phyloP scores from a whole-genome alignment of 139 green algal genomes.

The Tetraselmis chui region DNA sequence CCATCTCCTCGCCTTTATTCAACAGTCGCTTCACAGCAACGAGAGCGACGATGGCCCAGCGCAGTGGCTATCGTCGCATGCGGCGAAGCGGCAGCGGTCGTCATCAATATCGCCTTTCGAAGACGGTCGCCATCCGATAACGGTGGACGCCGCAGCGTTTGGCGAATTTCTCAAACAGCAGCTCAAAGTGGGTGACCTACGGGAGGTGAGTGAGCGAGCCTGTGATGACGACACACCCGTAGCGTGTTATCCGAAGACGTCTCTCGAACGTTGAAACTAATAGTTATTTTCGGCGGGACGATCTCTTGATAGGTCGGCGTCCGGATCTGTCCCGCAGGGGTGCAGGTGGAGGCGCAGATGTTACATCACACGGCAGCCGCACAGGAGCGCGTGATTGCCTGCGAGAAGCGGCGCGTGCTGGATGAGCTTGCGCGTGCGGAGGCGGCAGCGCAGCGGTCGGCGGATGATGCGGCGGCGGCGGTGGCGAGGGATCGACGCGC shows the following conservation, averaged over 20 bases:
- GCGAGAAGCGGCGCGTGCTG: not conserved
- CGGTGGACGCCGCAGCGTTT: not conserved
- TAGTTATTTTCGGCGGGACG: too few relatives aligned
- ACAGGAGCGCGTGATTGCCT: not conserved
- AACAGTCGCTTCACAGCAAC: too few relatives aligned
- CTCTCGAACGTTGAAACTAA: too few relatives aligned
- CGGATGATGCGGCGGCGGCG: not conserved
- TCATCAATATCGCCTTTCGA: too few relatives aligned
- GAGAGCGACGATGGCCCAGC: too few relatives aligned
- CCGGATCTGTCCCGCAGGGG: not conserved
- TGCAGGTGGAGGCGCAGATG: not conserved
- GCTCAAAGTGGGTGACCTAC: not conserved
- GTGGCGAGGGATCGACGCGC: not conserved
- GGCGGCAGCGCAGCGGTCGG: not conserved
- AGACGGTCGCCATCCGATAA: too few relatives aligned
- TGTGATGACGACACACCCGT: too few relatives aligned
- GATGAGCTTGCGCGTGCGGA: not conserved
- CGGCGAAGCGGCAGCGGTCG: not conserved
- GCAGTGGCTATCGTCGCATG: too few relatives aligned
- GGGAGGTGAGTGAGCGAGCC: not conserved
- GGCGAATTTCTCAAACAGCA: not conserved
- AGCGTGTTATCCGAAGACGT: too few relatives aligned
- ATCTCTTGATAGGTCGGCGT: not conserved
- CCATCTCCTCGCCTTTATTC: not conserved
- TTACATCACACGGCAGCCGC: not conserved